These are phyloP conservation scores for Brasenia schreberi DNA, from an alignment of 164 flowering plant species.

Conservation along the genomic window DNA sequence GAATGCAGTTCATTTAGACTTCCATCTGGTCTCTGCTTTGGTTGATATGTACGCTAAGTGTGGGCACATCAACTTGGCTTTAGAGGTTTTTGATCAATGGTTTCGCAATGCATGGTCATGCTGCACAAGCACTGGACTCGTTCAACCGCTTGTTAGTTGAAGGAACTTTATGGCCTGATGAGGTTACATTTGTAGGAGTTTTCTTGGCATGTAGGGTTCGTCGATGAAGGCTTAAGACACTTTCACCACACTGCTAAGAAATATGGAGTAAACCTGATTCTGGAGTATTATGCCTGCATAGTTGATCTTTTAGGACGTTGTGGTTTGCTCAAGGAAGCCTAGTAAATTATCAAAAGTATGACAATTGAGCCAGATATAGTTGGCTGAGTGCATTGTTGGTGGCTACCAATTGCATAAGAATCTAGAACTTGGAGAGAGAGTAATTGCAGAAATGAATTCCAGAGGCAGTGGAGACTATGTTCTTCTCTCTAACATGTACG, in stretches of 20 bases:
- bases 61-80: constrained; percentile 11
- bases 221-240: constrained; percentile 16
- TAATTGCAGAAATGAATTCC: constrained; percentile 12
- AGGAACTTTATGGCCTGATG: constrained; percentile 12
- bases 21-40: constrained; percentile 18
- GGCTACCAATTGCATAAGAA: constrained; percentile 16
- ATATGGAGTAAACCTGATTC: constrained; percentile 8
- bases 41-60: constrained; percentile 23
- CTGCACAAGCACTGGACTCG: constrained; percentile 12
- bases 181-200: constrained; percentile 19
- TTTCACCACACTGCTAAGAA: constrained; percentile 13
- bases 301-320: constrained; percentile 20
- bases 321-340: constrained; percentile 18
- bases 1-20: constrained; percentile 9
- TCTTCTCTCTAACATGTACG: constrained; percentile 19
- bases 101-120: constrained; percentile 20
- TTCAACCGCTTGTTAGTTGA: constrained; percentile 11
- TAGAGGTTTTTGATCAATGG: constrained; percentile 20
- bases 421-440: constrained; percentile 14
- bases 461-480: constrained; percentile 14
- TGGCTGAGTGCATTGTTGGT: constrained; percentile 19
- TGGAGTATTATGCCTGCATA: constrained; percentile 22
- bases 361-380: constrained; percentile 13
- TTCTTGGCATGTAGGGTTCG: constrained; percentile 20
- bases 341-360: constrained; percentile 14